phyloP scores from a whole-genome alignment of 129 eudicot species.

The Ambrosia trifida region DNA sequence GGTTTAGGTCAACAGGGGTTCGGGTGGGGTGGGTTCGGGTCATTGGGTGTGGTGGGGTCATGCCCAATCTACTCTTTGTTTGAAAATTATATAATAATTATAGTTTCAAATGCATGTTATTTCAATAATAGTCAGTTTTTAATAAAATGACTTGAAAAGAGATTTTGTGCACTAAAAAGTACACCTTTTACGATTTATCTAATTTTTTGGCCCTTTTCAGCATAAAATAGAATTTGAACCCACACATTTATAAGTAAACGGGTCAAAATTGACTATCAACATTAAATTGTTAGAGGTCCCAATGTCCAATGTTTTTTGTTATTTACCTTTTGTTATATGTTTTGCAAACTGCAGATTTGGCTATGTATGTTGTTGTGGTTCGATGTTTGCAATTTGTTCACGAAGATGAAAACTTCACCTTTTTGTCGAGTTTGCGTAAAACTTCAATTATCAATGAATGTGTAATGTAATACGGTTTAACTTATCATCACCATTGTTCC shows the following conservation, averaged over 20 bases:
- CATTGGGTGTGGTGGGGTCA: no score
- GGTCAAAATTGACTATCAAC: not conserved
- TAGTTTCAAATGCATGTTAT: no score
- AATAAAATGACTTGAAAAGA: not conserved
- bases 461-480: conserved; percentile 26
- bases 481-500: not conserved
- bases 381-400: not conserved
- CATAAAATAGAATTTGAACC: not conserved
- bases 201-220: not conserved
- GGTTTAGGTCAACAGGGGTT: no score
- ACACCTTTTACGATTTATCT: not conserved
- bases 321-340: not conserved
- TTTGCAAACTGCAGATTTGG: conserved; percentile 24
- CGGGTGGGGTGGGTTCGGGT: no score
- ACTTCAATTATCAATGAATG: conserved; percentile 19
- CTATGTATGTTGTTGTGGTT: not conserved
- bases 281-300: not conserved
- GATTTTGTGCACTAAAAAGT: not conserved
- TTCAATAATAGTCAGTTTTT: not conserved
- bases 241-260: not conserved
- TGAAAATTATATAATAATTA: no score
- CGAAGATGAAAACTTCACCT: conserved; percentile 25
- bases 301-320: not conserved
- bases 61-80: no score
- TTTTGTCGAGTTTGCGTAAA: conserved; percentile 29